Conservation (phyloP, 768 basidiomycete species). For the Amanita molliuscula region DNA sequence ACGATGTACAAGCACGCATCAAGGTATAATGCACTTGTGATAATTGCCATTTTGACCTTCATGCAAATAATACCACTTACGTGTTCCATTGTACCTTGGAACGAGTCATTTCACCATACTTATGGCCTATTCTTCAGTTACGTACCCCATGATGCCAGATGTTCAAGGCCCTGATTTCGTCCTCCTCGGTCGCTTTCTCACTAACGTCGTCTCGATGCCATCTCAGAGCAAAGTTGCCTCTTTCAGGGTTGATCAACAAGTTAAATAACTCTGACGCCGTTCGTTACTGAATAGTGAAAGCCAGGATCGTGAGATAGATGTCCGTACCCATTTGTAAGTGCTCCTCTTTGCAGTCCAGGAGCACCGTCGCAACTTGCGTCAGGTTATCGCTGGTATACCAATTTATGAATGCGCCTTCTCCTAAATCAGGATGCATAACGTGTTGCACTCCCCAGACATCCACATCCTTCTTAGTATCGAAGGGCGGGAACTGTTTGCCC, state of each 20-base stretch:
- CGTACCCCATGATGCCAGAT: constrained; percentile 59
- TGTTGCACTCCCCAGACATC: constrained; percentile 82
- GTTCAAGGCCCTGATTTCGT: constrained; percentile 47
- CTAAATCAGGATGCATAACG: constrained; percentile 68
- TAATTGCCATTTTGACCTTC: neutral
- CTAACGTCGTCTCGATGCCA: constrained; percentile 76
- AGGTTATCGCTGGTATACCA: constrained; percentile 60
- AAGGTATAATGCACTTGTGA: constrained; percentile 47
- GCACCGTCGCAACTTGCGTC: constrained; percentile 26
- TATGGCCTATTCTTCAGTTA: neutral
- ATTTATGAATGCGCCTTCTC: constrained; percentile 44
- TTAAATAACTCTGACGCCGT: constrained; percentile 56
- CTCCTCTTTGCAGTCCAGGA: constrained; percentile 47
- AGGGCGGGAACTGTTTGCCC: constrained; percentile 75
- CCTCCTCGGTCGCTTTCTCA: constrained; percentile 44
- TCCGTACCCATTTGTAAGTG: constrained; percentile 65
- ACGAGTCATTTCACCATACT: neutral
- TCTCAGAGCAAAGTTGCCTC: constrained; percentile 57
- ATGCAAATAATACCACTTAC: constrained; percentile 25
- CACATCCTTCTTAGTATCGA: constrained; percentile 34
- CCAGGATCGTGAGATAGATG: neutral
- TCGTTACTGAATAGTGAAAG: neutral
- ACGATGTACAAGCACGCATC: constrained; percentile 66
- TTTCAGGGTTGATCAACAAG: constrained; percentile 57
- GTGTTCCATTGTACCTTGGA: constrained; percentile 73